These are phyloP conservation scores for Camellia lanceoleosa DNA, from an alignment of 148 eudicot species.

Conservation along the genomic window DNA sequence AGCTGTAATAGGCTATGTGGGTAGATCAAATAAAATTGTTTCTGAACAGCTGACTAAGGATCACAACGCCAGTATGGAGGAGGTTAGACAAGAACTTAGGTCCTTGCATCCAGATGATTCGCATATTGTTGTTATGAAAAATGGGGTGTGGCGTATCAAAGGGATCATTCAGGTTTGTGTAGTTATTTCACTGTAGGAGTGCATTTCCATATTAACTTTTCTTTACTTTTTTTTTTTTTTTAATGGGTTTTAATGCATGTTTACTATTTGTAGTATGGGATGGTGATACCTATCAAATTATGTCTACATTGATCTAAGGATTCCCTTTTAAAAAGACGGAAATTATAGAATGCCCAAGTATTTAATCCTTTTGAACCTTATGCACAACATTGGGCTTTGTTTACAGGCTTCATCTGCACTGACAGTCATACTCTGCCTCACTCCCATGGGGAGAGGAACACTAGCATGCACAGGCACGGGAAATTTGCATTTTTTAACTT, in stretches of 20 bases:
- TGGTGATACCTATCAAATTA: not conserved
- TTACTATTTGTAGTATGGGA: not conserved
- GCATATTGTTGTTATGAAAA: slow-evolving; percentile 49
- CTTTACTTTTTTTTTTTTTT: not conserved
- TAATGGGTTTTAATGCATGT: not conserved
- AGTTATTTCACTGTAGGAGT: not conserved
- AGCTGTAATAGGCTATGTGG: slow-evolving; percentile 54
- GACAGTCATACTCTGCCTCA: not conserved
- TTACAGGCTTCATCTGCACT: not conserved
- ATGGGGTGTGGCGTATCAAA: slow-evolving; percentile 74
- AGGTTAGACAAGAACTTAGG: slow-evolving; percentile 54
- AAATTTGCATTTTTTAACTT: not conserved
- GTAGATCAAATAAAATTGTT: slow-evolving; percentile 38
- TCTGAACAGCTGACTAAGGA: slow-evolving; percentile 68
- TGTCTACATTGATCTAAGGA: not conserved
- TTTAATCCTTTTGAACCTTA: not conserved
- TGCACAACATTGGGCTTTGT: not conserved
- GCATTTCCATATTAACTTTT: not conserved
- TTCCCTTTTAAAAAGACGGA: not conserved
- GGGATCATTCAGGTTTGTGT: slow-evolving; percentile 80
- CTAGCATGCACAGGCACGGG: not conserved
- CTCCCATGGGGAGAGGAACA: too few relatives aligned
- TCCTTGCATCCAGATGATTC: slow-evolving; percentile 61
- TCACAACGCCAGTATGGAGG: slow-evolving; percentile 64
- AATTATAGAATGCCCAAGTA: not conserved